Evolutionary conservation across 2,329 filamentous ascomycete genomes (phyloP).

Genomic region (Ophiocordyceps sinensis): DNA sequence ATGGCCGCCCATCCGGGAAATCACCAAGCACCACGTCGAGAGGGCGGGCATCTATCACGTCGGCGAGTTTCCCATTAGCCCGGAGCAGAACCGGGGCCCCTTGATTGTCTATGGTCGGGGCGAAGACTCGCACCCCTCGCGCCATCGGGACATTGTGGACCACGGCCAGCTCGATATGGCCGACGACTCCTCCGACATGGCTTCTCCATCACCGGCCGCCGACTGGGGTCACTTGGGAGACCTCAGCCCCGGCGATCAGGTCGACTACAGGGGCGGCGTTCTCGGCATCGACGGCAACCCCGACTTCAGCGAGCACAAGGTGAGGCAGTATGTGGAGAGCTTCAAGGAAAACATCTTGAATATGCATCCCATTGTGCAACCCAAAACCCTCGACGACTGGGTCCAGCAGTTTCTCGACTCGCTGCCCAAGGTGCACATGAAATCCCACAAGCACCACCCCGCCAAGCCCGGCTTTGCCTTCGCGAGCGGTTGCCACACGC

Average conservation of each 20-base stretch:
- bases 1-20: conserved; percentile 51
- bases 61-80: conserved; percentile 60
- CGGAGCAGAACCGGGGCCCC: conserved; percentile 60
- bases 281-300: conserved; percentile 32
- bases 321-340: conserved; percentile 38
- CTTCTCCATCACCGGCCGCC: conserved; percentile 38
- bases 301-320: conserved; percentile 35
- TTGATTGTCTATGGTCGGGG: conserved; percentile 67
- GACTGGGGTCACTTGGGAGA: conserved; percentile 47
- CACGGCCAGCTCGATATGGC: conserved; percentile 25
- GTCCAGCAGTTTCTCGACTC: conserved; percentile 36
- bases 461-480: conserved; percentile 19
- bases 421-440: conserved; percentile 21
- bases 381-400: conserved; percentile 35
- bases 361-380: conserved; percentile 49
- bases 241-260: conserved; percentile 27
- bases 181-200: conserved; percentile 35
- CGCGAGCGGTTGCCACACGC: conserved; percentile 10
- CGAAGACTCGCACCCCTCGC: conserved; percentile 51
- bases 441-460: conserved; percentile 13
- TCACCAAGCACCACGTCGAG: conserved; percentile 41
- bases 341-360: conserved; percentile 48
- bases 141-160: conserved; percentile 25
- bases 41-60: conserved; percentile 38
- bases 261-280: conserved; percentile 22